These are phyloP conservation scores for Chytriomyces hyalinus DNA, from an alignment of 192 early-diverging fungal species.

Conservation along the genomic window DNA sequence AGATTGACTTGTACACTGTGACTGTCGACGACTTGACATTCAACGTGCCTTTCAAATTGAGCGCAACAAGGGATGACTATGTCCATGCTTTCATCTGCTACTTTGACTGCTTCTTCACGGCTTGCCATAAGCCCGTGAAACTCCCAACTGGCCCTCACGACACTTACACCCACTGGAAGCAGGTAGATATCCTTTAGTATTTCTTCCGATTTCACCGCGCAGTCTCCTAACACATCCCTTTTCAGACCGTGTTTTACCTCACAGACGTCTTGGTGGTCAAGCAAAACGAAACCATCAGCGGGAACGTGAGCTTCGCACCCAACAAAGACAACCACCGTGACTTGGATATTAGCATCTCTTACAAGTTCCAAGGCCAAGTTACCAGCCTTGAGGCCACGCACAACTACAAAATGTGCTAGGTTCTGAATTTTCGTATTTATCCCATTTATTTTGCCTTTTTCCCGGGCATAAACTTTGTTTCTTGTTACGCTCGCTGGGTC, in stretches of 20 bases:
- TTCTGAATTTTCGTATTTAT: not conserved
- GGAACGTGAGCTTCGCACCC: slow-evolving; percentile 68
- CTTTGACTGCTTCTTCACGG: slow-evolving; percentile 96
- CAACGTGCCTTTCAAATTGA: slow-evolving; percentile 79
- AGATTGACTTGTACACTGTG: slow-evolving; percentile 85
- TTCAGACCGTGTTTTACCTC: slow-evolving; percentile 91
- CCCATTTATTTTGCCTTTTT: no score
- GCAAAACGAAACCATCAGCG: slow-evolving; percentile 73
- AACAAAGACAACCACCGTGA: slow-evolving; percentile 92
- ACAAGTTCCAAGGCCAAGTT: slow-evolving; percentile 66
- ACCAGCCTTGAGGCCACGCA: slow-evolving; percentile 55
- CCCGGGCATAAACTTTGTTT: no score
- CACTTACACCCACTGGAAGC: slow-evolving; percentile 99
- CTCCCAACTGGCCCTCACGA: slow-evolving; percentile 81
- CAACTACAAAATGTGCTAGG: slow-evolving; percentile 74
- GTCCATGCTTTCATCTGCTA: slow-evolving; percentile 92
- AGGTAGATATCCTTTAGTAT: slow-evolving; percentile 51
- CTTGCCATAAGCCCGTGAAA: slow-evolving; percentile 84
- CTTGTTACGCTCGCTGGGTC: no score
- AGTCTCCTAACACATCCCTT: not conserved
- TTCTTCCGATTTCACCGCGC: not conserved
- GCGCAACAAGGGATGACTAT: slow-evolving; percentile 79
- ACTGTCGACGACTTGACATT: slow-evolving; percentile 88
- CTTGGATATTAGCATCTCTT: slow-evolving; percentile 85
- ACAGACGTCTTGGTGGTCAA: slow-evolving; percentile 73